Percentiles rank a stretch among this genome's conserved stretches.
These are phyloP conservation scores for Phascolomyces articulosus DNA, from an alignment of 371 early-diverging fungal species.

Conservation along the genomic window DNA sequence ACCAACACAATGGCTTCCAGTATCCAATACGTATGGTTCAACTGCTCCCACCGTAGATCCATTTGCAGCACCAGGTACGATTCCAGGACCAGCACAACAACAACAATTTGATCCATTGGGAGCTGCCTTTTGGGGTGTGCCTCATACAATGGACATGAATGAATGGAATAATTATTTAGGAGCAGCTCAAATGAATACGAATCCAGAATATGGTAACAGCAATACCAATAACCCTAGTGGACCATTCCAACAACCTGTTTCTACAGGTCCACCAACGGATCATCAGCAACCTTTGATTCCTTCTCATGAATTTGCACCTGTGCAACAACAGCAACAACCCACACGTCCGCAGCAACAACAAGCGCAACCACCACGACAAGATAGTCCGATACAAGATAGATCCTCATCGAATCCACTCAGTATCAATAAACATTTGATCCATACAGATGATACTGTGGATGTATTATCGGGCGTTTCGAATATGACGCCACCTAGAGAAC, in stretches of 20 bases:
- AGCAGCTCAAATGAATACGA: constrained; percentile 8
- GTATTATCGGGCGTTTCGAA: not conserved
- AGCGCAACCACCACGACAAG: not conserved
- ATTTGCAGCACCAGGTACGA: constrained; percentile 34
- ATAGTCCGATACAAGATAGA: not conserved
- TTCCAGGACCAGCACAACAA: constrained; percentile 17
- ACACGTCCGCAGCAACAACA: not conserved
- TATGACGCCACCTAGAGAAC: constrained; percentile 1
- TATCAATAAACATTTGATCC: not conserved
- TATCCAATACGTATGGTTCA: constrained; percentile 1
- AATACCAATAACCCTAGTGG: not conserved
- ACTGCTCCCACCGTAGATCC: constrained; percentile 28
- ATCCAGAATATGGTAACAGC: not conserved
- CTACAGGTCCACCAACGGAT: not conserved
- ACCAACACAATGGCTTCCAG: constrained; percentile 1
- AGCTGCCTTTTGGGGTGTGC: constrained; percentile 34
- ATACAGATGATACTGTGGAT: constrained; percentile 2
- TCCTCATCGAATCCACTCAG: not conserved
- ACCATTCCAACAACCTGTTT: not conserved
- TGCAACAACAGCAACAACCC: constrained; percentile 8
- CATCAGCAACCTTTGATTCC: constrained; percentile 7
- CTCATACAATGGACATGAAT: constrained; percentile 28
- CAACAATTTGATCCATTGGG: constrained; percentile 24
- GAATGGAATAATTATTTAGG: constrained; percentile 31
- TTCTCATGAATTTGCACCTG: constrained; percentile 16